Base-by-base conservation (phyloP, 2,329 filamentous ascomycete genomes). In the Neodidymelliopsis sp. region DNA sequence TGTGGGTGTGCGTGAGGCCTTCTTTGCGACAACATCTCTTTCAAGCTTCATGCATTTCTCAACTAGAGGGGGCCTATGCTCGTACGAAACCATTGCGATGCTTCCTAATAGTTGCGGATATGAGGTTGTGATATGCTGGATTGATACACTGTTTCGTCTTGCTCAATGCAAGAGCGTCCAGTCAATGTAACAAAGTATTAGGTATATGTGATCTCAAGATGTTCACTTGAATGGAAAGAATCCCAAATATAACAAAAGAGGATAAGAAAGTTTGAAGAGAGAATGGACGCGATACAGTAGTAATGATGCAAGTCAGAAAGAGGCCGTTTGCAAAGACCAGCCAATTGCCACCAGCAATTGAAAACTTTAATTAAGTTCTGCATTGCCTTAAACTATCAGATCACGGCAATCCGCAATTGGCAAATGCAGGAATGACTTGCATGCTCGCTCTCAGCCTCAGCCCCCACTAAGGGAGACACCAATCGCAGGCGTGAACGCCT, bases 371-470 rank as follows among this genome's bases (percentile, higher is more conserved):
- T 30, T 33, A 46, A 13, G 38, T 45, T 24, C 33, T 49, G 48
- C 53, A 45, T 38, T 31, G 27, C 27, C 38, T 19, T 31, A 33
- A 39, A 35, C 50, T 47, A n/a, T n/a, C n/a, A 54, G 45, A 37
- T 44, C 53, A 31, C 38, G 34, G 52, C 19, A 27, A 41, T 34
- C 58, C 49, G 29, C 28, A 60, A 57, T 44, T 36, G 56, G 60
- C 27, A 43, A 62, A 63, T 57, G 47, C 34, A 35, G 7, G 19
- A n/a, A 39, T 23, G 28, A 35, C 39, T 44, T 58, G 57, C 40
- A 31, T 34, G 41, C 20, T 41, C 52, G 37, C 54, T 33, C 35
- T 51, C 47, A 56, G 52, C 50, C 54, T 62, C 56, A 64, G 59
- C 59, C 56, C 57, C 60, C 44, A 43, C 49, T 33, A 16, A 12